Evolutionary conservation across 2,329 filamentous ascomycete genomes (phyloP).

Genomic region (Nemania sp.): DNA sequence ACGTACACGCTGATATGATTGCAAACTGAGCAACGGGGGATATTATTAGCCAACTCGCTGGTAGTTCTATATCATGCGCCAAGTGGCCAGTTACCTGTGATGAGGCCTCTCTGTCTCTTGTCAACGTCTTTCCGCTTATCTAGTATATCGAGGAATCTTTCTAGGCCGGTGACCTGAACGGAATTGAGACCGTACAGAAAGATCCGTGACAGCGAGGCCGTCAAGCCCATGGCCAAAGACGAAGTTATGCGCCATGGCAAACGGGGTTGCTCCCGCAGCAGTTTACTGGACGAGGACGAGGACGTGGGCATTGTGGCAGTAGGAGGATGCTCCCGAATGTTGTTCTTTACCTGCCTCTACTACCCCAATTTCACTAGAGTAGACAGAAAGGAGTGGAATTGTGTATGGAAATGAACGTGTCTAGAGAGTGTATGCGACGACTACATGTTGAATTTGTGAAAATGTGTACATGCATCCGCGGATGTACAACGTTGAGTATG

Average conservation of each 20-base stretch:
- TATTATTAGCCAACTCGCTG: constrained; percentile 22
- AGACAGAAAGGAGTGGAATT: too few relatives aligned
- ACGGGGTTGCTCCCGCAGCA: constrained; percentile 52
- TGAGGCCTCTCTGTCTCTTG: constrained; percentile 71
- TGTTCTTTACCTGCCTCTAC: too few relatives aligned
- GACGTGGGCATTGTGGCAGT: too few relatives aligned
- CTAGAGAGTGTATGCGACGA: not conserved
- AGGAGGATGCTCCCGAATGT: too few relatives aligned
- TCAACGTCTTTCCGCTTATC: constrained; percentile 71
- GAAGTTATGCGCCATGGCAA: constrained; percentile 74
- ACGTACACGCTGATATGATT: constrained; percentile 90
- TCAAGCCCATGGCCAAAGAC: constrained; percentile 72
- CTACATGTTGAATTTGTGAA: constrained; percentile 9
- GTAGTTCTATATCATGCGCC: not conserved
- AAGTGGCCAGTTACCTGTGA: constrained; percentile 66
- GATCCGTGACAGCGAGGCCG: constrained; percentile 68
- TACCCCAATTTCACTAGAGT: too few relatives aligned
- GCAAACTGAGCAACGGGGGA: constrained; percentile 61
- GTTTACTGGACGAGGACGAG: constrained; percentile 18
- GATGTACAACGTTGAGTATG: too few relatives aligned
- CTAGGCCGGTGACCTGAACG: constrained; percentile 76
- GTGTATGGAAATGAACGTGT: too few relatives aligned
- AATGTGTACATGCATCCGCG: not conserved
- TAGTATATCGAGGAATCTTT: constrained; percentile 73
- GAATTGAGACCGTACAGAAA: constrained; percentile 78